Evolutionary conservation across 2,329 filamentous ascomycete genomes (phyloP).

Genomic region (Lachnellula subtilissima): DNA sequence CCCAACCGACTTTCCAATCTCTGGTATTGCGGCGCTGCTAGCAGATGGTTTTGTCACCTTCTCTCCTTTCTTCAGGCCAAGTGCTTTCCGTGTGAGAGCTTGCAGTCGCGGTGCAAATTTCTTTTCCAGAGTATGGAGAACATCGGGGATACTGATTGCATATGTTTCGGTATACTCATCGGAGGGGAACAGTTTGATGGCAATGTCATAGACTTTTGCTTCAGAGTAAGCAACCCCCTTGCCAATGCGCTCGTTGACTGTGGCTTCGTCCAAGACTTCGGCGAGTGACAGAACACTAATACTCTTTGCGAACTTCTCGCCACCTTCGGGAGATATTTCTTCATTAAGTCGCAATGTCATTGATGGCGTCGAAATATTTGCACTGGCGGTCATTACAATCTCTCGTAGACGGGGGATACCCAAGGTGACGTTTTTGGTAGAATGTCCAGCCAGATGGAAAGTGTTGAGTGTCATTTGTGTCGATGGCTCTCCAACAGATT

Average conservation of each 20-base stretch:
- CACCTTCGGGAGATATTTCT: conserved; percentile 63
- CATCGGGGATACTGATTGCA: conserved; percentile 72
- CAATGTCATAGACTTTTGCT: conserved; percentile 81
- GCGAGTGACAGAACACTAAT: conserved; percentile 83
- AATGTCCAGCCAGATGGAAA: conserved; percentile 98
- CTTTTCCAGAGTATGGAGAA: conserved; percentile 73
- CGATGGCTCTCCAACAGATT: conserved; percentile 94
- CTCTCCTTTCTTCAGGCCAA: conserved; percentile 74
- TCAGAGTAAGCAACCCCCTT: conserved; percentile 62
- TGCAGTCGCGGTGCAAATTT: conserved; percentile 72
- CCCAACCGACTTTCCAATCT: conserved; percentile 63
- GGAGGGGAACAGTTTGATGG: conserved; percentile 76
- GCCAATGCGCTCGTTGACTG: conserved; percentile 74
- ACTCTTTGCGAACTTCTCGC: conserved; percentile 80
- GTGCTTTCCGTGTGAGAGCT: conserved; percentile 65
- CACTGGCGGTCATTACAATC: conserved; percentile 96
- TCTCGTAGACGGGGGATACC: conserved; percentile 96
- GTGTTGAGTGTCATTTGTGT: conserved; percentile 99
- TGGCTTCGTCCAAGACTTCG: conserved; percentile 76
- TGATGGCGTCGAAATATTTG: conserved; percentile 80
- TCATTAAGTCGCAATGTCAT: conserved; percentile 80
- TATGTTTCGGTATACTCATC: conserved; percentile 83
- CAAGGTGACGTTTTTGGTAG: conserved; percentile 95
- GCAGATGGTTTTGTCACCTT: conserved; percentile 45
- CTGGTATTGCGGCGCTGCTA: conserved; percentile 67